Conservation (phyloP, 139 green algal genomes). For the Volvox africanus region DNA sequence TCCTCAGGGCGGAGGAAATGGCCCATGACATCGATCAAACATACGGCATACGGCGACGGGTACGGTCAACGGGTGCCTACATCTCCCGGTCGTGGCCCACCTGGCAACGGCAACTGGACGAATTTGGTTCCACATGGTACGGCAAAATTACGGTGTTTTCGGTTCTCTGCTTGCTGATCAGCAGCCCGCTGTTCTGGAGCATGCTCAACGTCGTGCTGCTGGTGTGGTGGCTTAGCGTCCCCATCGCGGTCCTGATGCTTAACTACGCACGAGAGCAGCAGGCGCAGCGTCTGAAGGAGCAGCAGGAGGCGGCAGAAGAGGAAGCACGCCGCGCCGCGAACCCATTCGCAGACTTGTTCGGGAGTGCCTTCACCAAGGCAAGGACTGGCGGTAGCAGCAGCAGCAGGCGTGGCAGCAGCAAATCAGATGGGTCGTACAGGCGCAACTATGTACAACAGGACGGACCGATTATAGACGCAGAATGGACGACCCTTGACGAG, state of each 20-base stretch:
- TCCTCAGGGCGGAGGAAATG: slow-evolving; percentile 25
- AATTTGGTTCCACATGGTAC: slow-evolving; percentile 24
- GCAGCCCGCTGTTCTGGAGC: slow-evolving; percentile 22
- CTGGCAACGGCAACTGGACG: slow-evolving; percentile 25
- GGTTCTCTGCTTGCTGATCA: neutral
- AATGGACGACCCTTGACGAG: slow-evolving; percentile 36
- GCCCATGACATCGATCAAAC: slow-evolving; percentile 40
- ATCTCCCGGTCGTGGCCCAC: slow-evolving; percentile 5
- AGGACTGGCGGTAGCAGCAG: neutral
- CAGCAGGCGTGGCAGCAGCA: neutral
- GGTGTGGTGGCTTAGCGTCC: slow-evolving; percentile 26
- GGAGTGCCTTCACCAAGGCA: neutral
- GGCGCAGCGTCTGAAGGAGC: neutral
- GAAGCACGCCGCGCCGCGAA: neutral
- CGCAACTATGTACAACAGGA: neutral
- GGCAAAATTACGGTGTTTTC: slow-evolving; percentile 2
- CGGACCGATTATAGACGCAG: slow-evolving; percentile 45
- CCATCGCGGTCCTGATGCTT: neutral
- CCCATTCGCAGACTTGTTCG: slow-evolving; percentile 28
- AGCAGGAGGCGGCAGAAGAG: neutral
- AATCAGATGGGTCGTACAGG: neutral
- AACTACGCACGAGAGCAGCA: neutral
- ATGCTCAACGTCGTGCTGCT: slow-evolving; percentile 16
- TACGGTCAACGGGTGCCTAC: neutral
- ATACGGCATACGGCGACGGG: slow-evolving; percentile 23